These are phyloP conservation scores for Fomitiporia mediterranea DNA, from an alignment of 1,284 basidiomycete species.

Conservation along the genomic window DNA sequence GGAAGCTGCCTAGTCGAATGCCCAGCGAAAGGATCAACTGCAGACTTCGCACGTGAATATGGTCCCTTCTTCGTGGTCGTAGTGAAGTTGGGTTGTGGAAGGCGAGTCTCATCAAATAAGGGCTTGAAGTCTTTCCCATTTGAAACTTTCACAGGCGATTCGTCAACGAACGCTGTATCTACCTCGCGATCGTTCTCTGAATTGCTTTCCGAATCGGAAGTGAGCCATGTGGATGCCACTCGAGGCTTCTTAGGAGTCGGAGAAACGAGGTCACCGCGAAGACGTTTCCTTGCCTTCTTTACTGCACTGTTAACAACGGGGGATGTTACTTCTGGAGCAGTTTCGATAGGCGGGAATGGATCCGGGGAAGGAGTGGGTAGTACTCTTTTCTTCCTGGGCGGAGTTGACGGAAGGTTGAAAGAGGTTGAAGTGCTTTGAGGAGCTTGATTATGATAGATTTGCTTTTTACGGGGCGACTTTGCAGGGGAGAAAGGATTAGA, in stretches of 20 bases:
- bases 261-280: constrained; percentile 74
- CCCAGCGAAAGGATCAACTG: not conserved
- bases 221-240: not conserved
- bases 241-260: constrained; percentile 74
- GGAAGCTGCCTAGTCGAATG: not conserved
- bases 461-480: constrained; percentile 46
- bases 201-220: not conserved
- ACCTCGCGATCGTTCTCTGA: constrained; percentile 25
- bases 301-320: constrained; percentile 32
- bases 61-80: not conserved
- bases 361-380: constrained; percentile 34
- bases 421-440: constrained; percentile 1
- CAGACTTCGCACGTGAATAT: not conserved
- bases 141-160: constrained; percentile 64
- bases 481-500: constrained; percentile 76
- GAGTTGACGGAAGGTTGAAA: constrained; percentile 47
- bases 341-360: constrained; percentile 32
- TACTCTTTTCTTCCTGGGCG: constrained; percentile 44
- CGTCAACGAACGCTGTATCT: constrained; percentile 52
- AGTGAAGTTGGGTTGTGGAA: constrained; percentile 27
- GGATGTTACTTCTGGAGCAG: constrained; percentile 24
- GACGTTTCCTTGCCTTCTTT: constrained; percentile 67
- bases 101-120: constrained; percentile 55
- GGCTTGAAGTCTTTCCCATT: constrained; percentile 57
- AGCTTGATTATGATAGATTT: constrained; percentile 15